Evolutionary conservation across 768 basidiomycete genomes (phyloP).

Genomic region (Leccinellum luteum): DNA sequence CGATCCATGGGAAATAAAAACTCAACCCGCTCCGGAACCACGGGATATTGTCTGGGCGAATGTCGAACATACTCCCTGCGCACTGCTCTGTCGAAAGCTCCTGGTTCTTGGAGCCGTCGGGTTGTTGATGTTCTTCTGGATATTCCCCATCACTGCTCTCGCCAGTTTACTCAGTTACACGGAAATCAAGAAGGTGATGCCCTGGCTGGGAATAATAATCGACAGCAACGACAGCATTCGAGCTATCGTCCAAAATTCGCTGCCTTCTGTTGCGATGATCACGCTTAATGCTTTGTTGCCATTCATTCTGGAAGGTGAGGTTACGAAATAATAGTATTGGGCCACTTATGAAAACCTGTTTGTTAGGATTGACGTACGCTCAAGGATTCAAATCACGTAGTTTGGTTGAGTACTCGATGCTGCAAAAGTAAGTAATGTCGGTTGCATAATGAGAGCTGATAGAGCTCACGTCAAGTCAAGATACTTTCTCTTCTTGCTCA

Average conservation of each 20-base stretch:
- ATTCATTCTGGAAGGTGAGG: constrained; percentile 80
- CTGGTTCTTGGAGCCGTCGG: constrained; percentile 69
- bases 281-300: constrained; percentile 86
- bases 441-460: not conserved
- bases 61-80: constrained; percentile 62
- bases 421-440: constrained; percentile 71
- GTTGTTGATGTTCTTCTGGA: constrained; percentile 85
- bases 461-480: constrained; percentile 39
- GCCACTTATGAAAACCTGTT: constrained; percentile 25
- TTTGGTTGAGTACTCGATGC: constrained; percentile 88
- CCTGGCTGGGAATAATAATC: constrained; percentile 84
- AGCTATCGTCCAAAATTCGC: constrained; percentile 90
- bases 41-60: constrained; percentile 96
- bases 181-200: constrained; percentile 88
- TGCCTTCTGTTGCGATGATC: constrained; percentile 90
- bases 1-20: constrained; percentile 61
- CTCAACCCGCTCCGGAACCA: constrained; percentile 85
- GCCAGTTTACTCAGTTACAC: constrained; percentile 87
- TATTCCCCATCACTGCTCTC: constrained; percentile 84
- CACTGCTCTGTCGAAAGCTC: constrained; percentile 63
- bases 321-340: not conserved
- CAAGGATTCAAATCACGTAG: constrained; percentile 90
- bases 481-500: constrained; percentile 89
- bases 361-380: constrained; percentile 67
- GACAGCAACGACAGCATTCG: constrained; percentile 76